A percentile compares a stretch with the other conserved stretches of the same genome.
Evolutionary conservation across 257 asterid genomes (phyloP).

Genomic region (Solanum boliviense): DNA sequence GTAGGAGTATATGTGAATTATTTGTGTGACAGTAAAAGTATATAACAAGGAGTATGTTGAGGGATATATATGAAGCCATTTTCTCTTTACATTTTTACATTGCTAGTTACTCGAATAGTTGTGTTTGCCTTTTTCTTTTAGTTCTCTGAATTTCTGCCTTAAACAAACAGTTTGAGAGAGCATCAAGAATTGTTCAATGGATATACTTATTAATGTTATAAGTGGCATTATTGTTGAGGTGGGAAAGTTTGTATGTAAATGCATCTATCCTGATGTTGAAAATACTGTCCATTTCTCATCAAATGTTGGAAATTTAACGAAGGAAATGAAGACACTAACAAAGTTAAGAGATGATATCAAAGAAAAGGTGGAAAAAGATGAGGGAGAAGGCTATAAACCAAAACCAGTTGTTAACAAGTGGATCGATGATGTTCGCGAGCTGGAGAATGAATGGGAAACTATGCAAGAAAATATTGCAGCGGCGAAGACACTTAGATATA

Average conservation of each 20-base stretch:
- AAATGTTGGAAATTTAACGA: not conserved
- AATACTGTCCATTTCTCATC: not conserved
- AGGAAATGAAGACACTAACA: not conserved
- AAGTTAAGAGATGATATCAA: not conserved
- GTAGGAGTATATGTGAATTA: too few relatives aligned
- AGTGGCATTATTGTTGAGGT: not conserved
- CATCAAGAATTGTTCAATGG: not conserved
- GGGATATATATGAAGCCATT: too few relatives aligned
- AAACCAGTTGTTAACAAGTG: not conserved
- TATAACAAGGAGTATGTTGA: too few relatives aligned
- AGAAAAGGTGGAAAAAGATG: not conserved
- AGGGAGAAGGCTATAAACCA: not conserved
- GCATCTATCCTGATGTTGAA: not conserved
- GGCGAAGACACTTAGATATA: not conserved
- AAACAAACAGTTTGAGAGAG: not conserved
- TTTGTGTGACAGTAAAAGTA: too few relatives aligned
- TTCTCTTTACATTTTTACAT: too few relatives aligned
- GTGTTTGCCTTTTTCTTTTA: too few relatives aligned
- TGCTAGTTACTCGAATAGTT: too few relatives aligned
- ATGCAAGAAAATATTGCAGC: not conserved
- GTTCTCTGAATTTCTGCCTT: too few relatives aligned
- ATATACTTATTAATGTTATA: accelerated
- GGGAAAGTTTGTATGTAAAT: not conserved
- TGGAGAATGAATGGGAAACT: not conserved
- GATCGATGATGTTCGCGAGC: not conserved